These are phyloP conservation scores for Nitzschia sp. DNA, from an alignment of 108 stramenopile genomes.

Conservation along the genomic window DNA sequence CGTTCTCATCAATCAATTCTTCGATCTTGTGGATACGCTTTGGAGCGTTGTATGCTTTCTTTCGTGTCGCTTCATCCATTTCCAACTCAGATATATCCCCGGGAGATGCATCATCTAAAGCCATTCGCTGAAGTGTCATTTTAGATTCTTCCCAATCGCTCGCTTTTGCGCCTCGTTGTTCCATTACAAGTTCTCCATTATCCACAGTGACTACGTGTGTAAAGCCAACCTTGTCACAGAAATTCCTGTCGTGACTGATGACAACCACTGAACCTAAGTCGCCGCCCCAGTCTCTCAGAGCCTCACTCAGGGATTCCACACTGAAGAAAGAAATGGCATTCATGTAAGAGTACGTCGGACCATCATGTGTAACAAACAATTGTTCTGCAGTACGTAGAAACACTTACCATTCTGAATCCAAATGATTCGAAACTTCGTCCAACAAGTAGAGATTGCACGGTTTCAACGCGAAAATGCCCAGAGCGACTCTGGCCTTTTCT, in stretches of 20 bases:
- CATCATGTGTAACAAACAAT: too few relatives aligned
- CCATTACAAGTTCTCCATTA: constrained; percentile 64
- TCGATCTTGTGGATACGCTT: constrained; percentile 79
- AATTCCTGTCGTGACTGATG: constrained; percentile 89
- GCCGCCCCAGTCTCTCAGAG: constrained; percentile 74
- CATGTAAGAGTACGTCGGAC: too few relatives aligned
- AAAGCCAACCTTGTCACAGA: constrained; percentile 86
- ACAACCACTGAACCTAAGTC: constrained; percentile 84
- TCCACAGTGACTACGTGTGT: constrained; percentile 88
- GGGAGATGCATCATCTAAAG: not conserved
- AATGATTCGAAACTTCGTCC: constrained; percentile 70
- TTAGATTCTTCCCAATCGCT: constrained; percentile 67
- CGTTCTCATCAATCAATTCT: constrained; percentile 65
- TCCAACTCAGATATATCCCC: constrained; percentile 6
- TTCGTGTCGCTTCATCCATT: constrained; percentile 45
- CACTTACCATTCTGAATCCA: constrained; percentile 57
- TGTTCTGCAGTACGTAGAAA: not conserved
- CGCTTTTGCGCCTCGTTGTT: constrained; percentile 73
- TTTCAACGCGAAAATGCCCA: constrained; percentile 84
- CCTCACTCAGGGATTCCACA: constrained; percentile 81
- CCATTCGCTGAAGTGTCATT: constrained; percentile 14
- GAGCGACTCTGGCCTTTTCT: constrained; percentile 84
- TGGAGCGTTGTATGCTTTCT: constrained; percentile 82
- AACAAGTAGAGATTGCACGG: constrained; percentile 73
- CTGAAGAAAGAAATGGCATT: too few relatives aligned